phyloP scores from a whole-genome alignment of 163 green algal species.

The Prototheca stagnorum region DNA sequence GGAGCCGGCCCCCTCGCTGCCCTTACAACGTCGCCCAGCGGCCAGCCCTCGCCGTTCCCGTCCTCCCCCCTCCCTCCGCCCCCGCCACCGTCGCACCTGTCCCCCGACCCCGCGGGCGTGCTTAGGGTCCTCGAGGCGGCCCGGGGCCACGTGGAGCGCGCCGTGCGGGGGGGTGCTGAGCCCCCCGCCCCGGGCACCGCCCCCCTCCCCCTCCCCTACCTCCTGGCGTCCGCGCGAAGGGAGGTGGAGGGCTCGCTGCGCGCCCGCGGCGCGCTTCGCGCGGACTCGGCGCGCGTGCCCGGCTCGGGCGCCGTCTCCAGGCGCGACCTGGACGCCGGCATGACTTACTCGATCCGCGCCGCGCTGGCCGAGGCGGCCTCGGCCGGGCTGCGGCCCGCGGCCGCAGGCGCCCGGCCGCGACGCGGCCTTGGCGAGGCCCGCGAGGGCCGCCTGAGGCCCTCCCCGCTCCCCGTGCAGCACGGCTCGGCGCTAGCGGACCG shows the following conservation, averaged over 20 bases:
- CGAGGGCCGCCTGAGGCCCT: slow-evolving; percentile 1
- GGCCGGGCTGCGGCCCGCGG: no score
- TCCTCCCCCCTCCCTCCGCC: no score
- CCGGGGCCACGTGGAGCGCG: slow-evolving; percentile 1
- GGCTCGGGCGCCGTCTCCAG: slow-evolving; percentile 26
- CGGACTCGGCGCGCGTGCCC: slow-evolving; percentile 18
- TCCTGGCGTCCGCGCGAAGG: no score
- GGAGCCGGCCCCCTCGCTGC: no score
- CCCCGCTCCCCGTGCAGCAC: slow-evolving; percentile 39
- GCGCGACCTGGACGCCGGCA: slow-evolving; percentile 23
- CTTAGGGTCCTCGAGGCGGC: slow-evolving; percentile 8
- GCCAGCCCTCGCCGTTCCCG: no score
- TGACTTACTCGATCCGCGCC: no score
- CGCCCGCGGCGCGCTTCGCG: slow-evolving; percentile 6
- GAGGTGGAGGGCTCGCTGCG: slow-evolving; percentile 8
- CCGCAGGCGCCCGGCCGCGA: slow-evolving; percentile 22
- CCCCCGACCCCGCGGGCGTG: slow-evolving; percentile 11
- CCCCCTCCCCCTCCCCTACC: slow-evolving; percentile 1
- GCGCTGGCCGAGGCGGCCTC: no score
- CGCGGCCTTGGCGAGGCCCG: slow-evolving; percentile 12
- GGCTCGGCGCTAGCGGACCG: slow-evolving; percentile 53
- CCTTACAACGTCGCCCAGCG: no score
- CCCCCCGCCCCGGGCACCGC: neutral
- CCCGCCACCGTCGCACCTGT: slow-evolving; percentile 5
- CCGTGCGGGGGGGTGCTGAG: slow-evolving; percentile 9